These are phyloP conservation scores for Aspergillus pseudoviridinutans DNA, from an alignment of 2,329 filamentous ascomycete species.

Conservation along the genomic window DNA sequence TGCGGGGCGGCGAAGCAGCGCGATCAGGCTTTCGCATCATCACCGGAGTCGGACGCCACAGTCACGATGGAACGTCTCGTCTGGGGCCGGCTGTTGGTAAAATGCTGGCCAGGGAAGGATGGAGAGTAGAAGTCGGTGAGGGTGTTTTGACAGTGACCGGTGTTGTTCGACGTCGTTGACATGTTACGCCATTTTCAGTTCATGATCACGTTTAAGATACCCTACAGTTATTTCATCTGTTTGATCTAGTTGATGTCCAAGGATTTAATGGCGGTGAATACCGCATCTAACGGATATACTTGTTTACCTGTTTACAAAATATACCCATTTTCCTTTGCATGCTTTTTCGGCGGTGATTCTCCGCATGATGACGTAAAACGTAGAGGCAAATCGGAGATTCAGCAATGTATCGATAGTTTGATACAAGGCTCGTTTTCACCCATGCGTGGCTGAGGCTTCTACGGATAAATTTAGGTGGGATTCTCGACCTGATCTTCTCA, in stretches of 20 bases:
- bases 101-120: slow-evolving; percentile 72
- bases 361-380: slow-evolving; percentile 31
- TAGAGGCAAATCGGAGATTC: slow-evolving; percentile 6
- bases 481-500: neutral
- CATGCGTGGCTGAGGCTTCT: neutral
- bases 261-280: neutral
- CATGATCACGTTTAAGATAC: slow-evolving; percentile 14
- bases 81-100: slow-evolving; percentile 76
- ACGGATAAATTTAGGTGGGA: neutral
- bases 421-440: neutral
- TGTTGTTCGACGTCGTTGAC: slow-evolving; percentile 29
- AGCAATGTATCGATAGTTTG: neutral
- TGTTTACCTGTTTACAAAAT: neutral
- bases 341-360: slow-evolving; percentile 4
- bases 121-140: slow-evolving; percentile 70
- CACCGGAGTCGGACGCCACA: slow-evolving; percentile 78
- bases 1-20: slow-evolving; percentile 39
- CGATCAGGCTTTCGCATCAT: slow-evolving; percentile 67
- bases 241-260: neutral
- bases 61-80: slow-evolving; percentile 67
- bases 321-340: neutral
- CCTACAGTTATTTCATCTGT: slow-evolving; percentile 1
- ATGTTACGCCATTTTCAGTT: neutral
- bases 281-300: neutral
- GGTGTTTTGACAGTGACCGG: slow-evolving; percentile 71